Base-by-base conservation (phyloP, 2,329 filamentous ascomycete species). In the Ophiostoma fasciatum region DNA sequence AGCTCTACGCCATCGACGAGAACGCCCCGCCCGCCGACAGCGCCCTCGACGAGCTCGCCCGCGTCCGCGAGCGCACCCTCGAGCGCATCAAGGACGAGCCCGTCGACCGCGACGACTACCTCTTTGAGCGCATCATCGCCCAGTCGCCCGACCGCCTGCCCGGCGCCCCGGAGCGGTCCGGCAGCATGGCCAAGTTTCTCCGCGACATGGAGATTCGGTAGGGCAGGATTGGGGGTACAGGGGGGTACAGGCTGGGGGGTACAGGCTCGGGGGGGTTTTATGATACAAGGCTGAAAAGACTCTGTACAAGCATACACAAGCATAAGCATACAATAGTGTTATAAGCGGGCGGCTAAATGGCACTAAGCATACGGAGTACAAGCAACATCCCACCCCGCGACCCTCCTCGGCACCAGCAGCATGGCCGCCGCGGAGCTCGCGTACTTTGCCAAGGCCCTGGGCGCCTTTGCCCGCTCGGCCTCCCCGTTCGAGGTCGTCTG, bases 1-100 rank as follows among this genome's bases (percentile, higher is more conserved):
- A 94, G 60, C 79, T 96, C 9, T 98, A 74, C 46, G 71, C 71
- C 1, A 59, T 71, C 14, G 66, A 71, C 42, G 59, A 62, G 20
- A 68, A 71, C 41, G 59, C 62, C 11, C 58, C 57, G 13, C 58
- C 38, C 4, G 52, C 39, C 10, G 39, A 53, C 33, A 59, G 55
- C 18, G 49, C 53, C 0, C 38, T 57, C 8, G 51, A 55, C 15
- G 55, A 58, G n/a, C 50, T 56, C 33, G 48, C 49, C 1, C 47
- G 47, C 14, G 47, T 48, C 27, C 50, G 53, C 15, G 52, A 56
- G 21, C 49, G 52, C 12, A 49, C 51, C n/a, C 41, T 46, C 4
- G 45, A 51, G 18, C 38, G 48, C 7, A 35, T 50, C 33, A 46
- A 45, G 10, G 44, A 47, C 32, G 21, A 52, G 42, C 45, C 45